phyloP scores from a whole-genome alignment of 331 rosid species.

The Spiraea crenata region DNA sequence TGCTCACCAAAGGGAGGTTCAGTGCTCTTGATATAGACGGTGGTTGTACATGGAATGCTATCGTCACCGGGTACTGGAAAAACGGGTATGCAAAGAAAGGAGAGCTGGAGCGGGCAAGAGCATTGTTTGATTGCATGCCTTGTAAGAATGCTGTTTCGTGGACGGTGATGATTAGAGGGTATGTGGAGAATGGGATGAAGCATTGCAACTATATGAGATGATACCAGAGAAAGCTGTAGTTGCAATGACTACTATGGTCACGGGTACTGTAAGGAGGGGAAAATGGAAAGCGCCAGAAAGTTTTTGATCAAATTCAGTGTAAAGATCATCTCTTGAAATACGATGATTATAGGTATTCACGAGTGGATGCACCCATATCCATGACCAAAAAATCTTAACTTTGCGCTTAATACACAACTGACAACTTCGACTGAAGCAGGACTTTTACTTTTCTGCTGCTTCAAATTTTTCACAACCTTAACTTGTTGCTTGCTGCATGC shows the following conservation, averaged over 20 bases:
- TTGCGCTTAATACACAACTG: neutral
- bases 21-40: no score
- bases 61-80: slow-evolving; percentile 50
- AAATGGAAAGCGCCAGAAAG: slow-evolving; percentile 38
- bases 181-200: slow-evolving; percentile 47
- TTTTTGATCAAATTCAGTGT: slow-evolving; percentile 37
- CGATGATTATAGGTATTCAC: slow-evolving; percentile 47
- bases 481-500: neutral
- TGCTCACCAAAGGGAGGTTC: no score
- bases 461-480: neutral
- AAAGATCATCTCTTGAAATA: slow-evolving; percentile 53
- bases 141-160: slow-evolving; percentile 39
- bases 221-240: slow-evolving; percentile 48
- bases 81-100: slow-evolving; percentile 40
- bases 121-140: slow-evolving; percentile 44
- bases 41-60: slow-evolving; percentile 49
- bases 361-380: neutral
- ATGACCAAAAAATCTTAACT: neutral
- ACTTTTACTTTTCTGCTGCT: neutral
- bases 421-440: neutral
- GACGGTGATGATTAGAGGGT: slow-evolving; percentile 53
- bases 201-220: slow-evolving; percentile 37
- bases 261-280: slow-evolving; percentile 56
- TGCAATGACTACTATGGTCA: slow-evolving; percentile 43
- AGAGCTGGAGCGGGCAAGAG: slow-evolving; percentile 38